Percentiles rank a stretch among this genome's conserved stretches.
Conservation (phyloP, 2,329 filamentous ascomycete genomes). For the Colletotrichum siamense region DNA sequence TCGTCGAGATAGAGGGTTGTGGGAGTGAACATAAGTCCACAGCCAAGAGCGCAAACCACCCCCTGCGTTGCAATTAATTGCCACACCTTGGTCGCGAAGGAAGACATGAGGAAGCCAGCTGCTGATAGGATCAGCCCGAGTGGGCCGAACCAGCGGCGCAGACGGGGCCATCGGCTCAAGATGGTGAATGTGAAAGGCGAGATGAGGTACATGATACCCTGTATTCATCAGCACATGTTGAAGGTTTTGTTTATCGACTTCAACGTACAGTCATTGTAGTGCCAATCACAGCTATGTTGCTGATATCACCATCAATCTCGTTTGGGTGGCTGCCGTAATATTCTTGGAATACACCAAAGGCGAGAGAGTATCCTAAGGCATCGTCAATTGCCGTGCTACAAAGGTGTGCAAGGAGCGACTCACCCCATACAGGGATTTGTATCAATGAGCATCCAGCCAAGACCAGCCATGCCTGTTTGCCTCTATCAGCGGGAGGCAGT, state of each 20-base stretch:
- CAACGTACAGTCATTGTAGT: neutral
- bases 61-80: neutral
- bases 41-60: neutral
- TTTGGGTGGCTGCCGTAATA: neutral
- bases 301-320: neutral
- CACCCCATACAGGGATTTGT: neutral
- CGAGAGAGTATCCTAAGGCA: accelerated
- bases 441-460: neutral
- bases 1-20: neutral
- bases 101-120: accelerated
- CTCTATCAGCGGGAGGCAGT: neutral
- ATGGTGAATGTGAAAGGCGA: neutral
- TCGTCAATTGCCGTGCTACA: accelerated
- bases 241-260: neutral
- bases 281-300: neutral
- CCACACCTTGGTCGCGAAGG: neutral
- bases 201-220: neutral
- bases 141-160: accelerated
- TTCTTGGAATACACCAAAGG: neutral
- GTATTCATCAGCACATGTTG: neutral
- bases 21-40: neutral
- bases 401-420: accelerated
- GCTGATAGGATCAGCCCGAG: accelerated
- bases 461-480: neutral
- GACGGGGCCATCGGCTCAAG: neutral